phyloP scores from a whole-genome alignment of 2,329 filamentous ascomycete genomes.

The Coniochaeta ligniaria region DNA sequence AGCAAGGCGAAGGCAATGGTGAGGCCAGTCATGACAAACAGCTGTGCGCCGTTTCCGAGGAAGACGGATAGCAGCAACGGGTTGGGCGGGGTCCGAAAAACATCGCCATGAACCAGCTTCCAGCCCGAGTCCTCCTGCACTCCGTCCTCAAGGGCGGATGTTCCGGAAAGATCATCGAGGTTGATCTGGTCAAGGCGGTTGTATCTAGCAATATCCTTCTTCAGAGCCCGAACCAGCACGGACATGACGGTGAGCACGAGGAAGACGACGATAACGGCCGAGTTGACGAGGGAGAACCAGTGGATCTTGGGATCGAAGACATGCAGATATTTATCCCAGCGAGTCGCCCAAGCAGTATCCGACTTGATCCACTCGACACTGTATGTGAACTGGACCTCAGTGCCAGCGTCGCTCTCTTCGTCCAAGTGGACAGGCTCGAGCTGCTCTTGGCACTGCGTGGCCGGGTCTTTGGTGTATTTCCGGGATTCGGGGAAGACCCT shows the following conservation, averaged over 20 bases:
- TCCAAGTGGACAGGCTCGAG: constrained; percentile 56
- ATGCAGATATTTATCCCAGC: constrained; percentile 98
- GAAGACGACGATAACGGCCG: constrained; percentile 89
- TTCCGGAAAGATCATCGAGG: constrained; percentile 80
- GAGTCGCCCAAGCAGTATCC: constrained; percentile 83
- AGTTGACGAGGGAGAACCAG: constrained; percentile 98
- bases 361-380: constrained; percentile 85
- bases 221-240: constrained; percentile 80
- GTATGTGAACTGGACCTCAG: constrained; percentile 79
- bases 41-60: constrained; percentile 86
- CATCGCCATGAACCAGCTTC: constrained; percentile 97
- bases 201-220: constrained; percentile 94
- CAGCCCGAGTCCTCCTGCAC: constrained; percentile 97
- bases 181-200: constrained; percentile 90
- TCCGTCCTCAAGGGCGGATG: constrained; percentile 75
- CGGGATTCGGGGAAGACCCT: constrained; percentile 76
- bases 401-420: constrained; percentile 48
- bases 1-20: constrained; percentile 91
- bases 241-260: constrained; percentile 86
- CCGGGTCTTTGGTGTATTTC: constrained; percentile 44
- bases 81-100: constrained; percentile 81
- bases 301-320: constrained; percentile 98
- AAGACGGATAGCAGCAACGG: constrained; percentile 81
- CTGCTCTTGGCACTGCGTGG: constrained; percentile 55
- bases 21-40: constrained; percentile 95